Conservation (phyloP, 179 eudicot genomes). For the Heliamphora pulchella region DNA sequence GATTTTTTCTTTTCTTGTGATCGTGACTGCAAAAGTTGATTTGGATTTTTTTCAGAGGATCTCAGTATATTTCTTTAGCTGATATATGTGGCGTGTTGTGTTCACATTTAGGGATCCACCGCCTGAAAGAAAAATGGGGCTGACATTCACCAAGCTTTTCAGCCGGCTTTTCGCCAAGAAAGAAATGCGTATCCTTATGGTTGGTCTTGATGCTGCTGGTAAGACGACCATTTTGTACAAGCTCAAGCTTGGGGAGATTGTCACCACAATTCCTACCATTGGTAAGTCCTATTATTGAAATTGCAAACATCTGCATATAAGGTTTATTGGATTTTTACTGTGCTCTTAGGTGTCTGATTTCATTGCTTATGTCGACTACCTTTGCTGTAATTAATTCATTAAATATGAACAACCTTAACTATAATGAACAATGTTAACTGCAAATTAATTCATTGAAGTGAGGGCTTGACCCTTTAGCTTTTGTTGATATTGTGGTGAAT, state of each 20-base stretch:
- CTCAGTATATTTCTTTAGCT: not conserved
- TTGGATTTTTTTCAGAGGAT: not conserved
- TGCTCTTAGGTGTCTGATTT: not conserved
- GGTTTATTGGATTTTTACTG: not conserved
- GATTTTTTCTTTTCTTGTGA: not conserved
- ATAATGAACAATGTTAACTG: too few species aligned
- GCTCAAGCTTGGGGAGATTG: conserved; percentile 96
- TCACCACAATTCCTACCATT: conserved; percentile 85
- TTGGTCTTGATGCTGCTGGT: conserved; percentile 96
- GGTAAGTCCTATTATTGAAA: conserved; percentile 38
- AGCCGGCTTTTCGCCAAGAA: conserved; percentile 89
- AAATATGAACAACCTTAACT: too few species aligned
- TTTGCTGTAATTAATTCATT: not conserved
- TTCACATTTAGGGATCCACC: conserved; percentile 27
- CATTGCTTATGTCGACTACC: not conserved
- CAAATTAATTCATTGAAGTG: not conserved
- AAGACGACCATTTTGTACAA: conserved; percentile 87
- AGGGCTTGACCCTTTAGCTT: not conserved
- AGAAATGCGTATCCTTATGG: conserved; percentile 91
- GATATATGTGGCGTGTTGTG: not conserved
- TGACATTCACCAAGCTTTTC: conserved; percentile 81
- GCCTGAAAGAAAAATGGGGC: conserved; percentile 53
- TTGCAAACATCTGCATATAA: not conserved
- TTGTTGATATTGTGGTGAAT: not conserved
- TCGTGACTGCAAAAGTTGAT: not conserved